phyloP scores from a whole-genome alignment of 306 rosid genomes.

The Oemleria cerasiformis region DNA sequence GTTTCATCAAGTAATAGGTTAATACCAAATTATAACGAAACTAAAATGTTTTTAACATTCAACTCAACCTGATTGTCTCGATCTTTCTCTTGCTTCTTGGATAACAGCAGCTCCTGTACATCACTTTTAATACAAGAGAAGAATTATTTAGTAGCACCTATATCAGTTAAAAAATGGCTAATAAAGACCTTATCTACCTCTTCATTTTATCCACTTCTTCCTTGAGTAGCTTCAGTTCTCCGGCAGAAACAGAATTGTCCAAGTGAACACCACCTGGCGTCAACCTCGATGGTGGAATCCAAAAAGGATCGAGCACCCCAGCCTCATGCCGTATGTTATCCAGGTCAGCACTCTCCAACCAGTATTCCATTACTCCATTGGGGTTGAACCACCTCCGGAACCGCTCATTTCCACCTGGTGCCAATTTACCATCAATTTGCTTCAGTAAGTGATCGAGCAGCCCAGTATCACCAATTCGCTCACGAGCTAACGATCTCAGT shows the following conservation, averaged over 20 bases:
- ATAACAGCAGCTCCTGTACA: conserved; percentile 58
- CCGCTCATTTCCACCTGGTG: conserved; percentile 71
- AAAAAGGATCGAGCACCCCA: conserved; percentile 73
- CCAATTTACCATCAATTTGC: conserved; percentile 68
- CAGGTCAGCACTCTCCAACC: conserved; percentile 84
- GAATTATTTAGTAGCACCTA: conserved; percentile 5
- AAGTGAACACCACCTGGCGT: conserved; percentile 25
- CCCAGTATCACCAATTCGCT: conserved; percentile 84
- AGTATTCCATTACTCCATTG: conserved; percentile 80
- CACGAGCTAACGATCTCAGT: conserved; percentile 63
- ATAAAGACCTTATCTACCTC: conserved; percentile 44
- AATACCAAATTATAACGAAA: conserved; percentile 11
- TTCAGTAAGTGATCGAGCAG: conserved; percentile 83
- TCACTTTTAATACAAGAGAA: conserved; percentile 51
- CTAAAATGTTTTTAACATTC: conserved; percentile 26
- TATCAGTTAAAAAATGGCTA: not conserved
- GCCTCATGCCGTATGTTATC: conserved; percentile 53
- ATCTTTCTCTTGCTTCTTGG: conserved; percentile 42
- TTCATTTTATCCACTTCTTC: conserved; percentile 63
- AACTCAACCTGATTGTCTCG: conserved; percentile 49
- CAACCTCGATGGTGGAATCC: conserved; percentile 53
- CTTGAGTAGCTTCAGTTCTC: conserved; percentile 60
- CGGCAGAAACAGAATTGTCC: conserved; percentile 43
- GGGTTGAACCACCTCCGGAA: conserved; percentile 78
- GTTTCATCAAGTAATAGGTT: conserved; percentile 16